Percentiles rank a stretch among this genome's conserved stretches.
phyloP scores from a whole-genome alignment of 768 basidiomycete genomes.

The Pulveroboletus sp. region DNA sequence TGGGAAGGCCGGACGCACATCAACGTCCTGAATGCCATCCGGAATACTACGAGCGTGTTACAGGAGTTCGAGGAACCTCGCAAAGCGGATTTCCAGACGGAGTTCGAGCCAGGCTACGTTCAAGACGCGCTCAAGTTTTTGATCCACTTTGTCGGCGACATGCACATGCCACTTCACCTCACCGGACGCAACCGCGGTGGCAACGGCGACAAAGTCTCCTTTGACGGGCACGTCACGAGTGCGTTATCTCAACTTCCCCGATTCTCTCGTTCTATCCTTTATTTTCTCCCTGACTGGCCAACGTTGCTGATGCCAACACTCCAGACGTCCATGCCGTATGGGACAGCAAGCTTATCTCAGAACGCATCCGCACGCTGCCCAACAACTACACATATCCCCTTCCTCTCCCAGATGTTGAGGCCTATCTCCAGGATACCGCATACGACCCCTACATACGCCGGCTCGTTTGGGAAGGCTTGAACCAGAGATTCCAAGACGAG shows the following conservation, averaged over 20 bases:
- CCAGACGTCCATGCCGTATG: constrained; percentile 82
- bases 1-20: constrained; percentile 55
- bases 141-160: constrained; percentile 88
- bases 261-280: not conserved
- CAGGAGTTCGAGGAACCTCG: constrained; percentile 39
- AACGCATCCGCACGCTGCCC: constrained; percentile 68
- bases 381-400: constrained; percentile 75
- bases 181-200: constrained; percentile 86
- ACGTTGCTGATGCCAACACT: no score
- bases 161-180: constrained; percentile 92
- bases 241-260: constrained; percentile 21
- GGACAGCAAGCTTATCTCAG: constrained; percentile 80
- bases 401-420: constrained; percentile 62
- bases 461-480: constrained; percentile 80
- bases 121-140: constrained; percentile 89
- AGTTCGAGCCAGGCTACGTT: constrained; percentile 34
- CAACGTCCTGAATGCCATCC: constrained; percentile 76
- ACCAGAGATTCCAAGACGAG: constrained; percentile 61
- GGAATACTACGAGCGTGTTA: constrained; percentile 68
- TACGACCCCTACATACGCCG: constrained; percentile 87
- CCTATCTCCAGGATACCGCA: constrained; percentile 66
- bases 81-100: not conserved
- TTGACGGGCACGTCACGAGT: constrained; percentile 71
- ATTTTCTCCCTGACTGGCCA: not conserved
- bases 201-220: constrained; percentile 71